A percentile compares a stretch with the other conserved stretches of the same genome.
These are phyloP conservation scores for Xylariaceae sp. DNA, from an alignment of 2,329 filamentous ascomycete genomes.

Conservation along the genomic window DNA sequence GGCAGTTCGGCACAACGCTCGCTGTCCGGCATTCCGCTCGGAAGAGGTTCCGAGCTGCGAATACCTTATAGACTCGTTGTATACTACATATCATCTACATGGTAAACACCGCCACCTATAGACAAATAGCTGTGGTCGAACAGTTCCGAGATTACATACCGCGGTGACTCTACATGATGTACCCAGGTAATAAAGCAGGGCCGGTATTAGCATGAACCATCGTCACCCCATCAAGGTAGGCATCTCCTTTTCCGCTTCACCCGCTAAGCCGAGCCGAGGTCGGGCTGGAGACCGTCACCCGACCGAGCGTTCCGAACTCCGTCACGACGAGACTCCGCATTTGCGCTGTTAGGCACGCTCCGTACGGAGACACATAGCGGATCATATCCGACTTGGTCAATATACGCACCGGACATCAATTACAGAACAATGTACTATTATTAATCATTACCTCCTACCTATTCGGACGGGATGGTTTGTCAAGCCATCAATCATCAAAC, in stretches of 20 bases:
- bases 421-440: conserved; percentile 7
- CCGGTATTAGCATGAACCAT: too few species aligned
- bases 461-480: not conserved
- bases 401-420: not conserved
- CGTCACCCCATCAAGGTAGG: too few species aligned
- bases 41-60: not conserved
- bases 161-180: too few species aligned
- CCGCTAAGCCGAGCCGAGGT: conserved; percentile 16
- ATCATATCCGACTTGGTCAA: too few species aligned
- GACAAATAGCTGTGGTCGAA: not conserved
- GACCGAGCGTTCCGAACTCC: conserved; percentile 16
- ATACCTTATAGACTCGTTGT: too few species aligned
- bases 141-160: too few species aligned
- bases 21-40: not conserved
- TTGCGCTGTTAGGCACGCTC: too few species aligned
- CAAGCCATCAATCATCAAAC: conserved; percentile 1
- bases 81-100: too few species aligned
- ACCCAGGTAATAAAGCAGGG: too few species aligned
- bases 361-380: too few species aligned
- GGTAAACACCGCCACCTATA: not conserved
- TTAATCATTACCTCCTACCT: conserved; percentile 12
- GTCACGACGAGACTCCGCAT: too few species aligned
- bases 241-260: not conserved
- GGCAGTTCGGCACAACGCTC: too few species aligned
- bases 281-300: conserved; percentile 6